Base-by-base conservation (phyloP, 108 stramenopile species). In the Skeletonema grethae region DNA sequence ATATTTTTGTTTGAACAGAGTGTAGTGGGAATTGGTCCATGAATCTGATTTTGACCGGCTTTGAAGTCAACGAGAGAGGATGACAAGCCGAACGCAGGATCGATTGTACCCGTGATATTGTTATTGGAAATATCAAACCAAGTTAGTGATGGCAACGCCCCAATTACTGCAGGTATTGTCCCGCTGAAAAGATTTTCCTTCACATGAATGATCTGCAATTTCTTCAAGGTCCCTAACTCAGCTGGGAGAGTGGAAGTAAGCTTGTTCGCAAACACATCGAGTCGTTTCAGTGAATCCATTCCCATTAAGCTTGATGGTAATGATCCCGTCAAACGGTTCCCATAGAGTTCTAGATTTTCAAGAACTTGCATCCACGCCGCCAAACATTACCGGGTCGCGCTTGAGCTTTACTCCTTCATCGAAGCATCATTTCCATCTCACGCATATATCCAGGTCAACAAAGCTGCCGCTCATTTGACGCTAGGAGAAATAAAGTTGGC, bases 91-190 rank as follows among this genome's bases (percentile, higher is more conserved):
- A 80, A 86, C 18, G 76, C 58, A 8, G 48, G 20, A 16, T 83
- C 83, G 12, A 86, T 77, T 0, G 83, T 86, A 3, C 84, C 80
- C 9, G 28, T 15, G 6, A 84, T 55, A 7, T 57, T 56, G 67
- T 87, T 85, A 34, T 73, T 65, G 5, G 85, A 86, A 12, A 84
- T 69, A 67, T 90, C 89, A 31, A 90, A 67, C 89, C 89, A 90
- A 28, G 72, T 57, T 7, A 90, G 45, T 43, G 60, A 58, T 10
- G 83, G 77, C 31, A 87, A 32, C 16, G 73, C 34, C 10, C 84
- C 89, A 56, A 86, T 67, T 2, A 36, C 38, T 2, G 71, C 45
- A 15, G 85, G 79, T 22, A 90, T 64, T 2, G 85, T 86, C 9
- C 89, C 89, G 11, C 83, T 76, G 8, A 90, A 55, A 6, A 32